Percentiles rank a stretch among this genome's conserved stretches.
phyloP scores from a whole-genome alignment of 768 basidiomycete genomes.

The Piloderma croceum region DNA sequence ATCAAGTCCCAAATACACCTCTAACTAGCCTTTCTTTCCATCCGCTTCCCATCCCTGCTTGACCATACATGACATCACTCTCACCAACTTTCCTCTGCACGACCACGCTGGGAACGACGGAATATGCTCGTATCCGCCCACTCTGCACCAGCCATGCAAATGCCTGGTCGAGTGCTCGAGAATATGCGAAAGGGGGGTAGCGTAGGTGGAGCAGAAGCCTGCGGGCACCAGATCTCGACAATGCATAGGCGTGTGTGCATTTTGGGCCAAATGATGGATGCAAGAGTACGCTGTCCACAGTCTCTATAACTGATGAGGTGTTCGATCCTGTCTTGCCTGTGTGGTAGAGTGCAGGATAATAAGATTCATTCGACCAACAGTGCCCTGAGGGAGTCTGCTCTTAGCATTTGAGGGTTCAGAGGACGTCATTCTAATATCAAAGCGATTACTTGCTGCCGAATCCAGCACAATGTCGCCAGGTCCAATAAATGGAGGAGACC shows the following conservation, averaged over 20 bases:
- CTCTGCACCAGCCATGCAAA: conserved; percentile 60
- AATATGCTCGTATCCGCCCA: conserved; percentile 51
- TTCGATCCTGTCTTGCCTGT: not conserved
- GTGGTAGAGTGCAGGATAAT: conserved; percentile 33
- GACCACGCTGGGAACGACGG: conserved; percentile 61
- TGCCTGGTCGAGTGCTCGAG: conserved; percentile 72
- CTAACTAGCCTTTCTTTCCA: conserved; percentile 50
- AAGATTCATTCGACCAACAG: conserved; percentile 72
- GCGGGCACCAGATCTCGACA: conserved; percentile 55
- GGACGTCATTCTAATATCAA: too few species aligned
- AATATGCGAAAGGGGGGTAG: conserved; percentile 67
- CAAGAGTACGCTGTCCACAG: too few species aligned
- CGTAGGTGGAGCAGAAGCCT: conserved; percentile 55
- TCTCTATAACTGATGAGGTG: too few species aligned
- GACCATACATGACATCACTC: conserved; percentile 49
- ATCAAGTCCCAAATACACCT: conserved; percentile 36
- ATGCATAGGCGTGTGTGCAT: conserved; percentile 70
- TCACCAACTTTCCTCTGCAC: conserved; percentile 54
- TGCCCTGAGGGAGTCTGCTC: too few species aligned
- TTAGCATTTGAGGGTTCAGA: too few species aligned
- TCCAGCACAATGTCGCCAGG: too few species aligned
- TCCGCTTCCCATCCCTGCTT: conserved; percentile 41
- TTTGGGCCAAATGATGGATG: conserved; percentile 58
- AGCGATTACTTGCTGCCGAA: too few species aligned
- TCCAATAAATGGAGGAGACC: conserved; percentile 4